phyloP scores from a whole-genome alignment of 306 rosid genomes.

The Acmispon strigosus region DNA sequence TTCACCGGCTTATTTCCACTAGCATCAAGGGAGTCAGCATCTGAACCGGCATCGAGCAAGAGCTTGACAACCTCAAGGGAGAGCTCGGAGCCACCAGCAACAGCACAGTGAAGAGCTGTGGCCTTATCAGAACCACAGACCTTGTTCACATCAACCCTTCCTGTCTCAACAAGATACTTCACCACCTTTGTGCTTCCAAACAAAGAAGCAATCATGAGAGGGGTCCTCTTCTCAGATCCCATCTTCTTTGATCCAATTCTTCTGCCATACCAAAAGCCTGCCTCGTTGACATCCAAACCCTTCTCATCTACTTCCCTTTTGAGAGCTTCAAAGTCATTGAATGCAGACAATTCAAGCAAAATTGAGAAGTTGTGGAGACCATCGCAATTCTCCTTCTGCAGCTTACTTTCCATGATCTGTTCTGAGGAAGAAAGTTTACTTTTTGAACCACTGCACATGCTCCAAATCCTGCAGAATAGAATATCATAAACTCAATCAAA shows the following conservation, averaged over 20 bases:
- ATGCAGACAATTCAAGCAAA: slow-evolving; percentile 82
- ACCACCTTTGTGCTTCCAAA: slow-evolving; percentile 68
- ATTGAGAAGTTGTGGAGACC: slow-evolving; percentile 30
- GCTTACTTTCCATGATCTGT: slow-evolving; percentile 52
- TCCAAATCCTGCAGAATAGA: slow-evolving; percentile 55
- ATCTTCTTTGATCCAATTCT: slow-evolving; percentile 84
- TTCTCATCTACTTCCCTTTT: slow-evolving; percentile 58
- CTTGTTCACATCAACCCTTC: slow-evolving; percentile 65
- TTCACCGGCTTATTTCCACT: slow-evolving; percentile 57
- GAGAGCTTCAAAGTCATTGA: slow-evolving; percentile 67
- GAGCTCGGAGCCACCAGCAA: slow-evolving; percentile 67
- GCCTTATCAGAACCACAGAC: slow-evolving; percentile 70
- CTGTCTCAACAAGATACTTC: slow-evolving; percentile 52
- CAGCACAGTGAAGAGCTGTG: slow-evolving; percentile 93
- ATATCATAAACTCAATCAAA: slow-evolving; percentile 19
- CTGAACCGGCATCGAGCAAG: slow-evolving; percentile 73
- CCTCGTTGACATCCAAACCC: slow-evolving; percentile 55
- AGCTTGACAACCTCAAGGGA: slow-evolving; percentile 65
- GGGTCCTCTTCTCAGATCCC: slow-evolving; percentile 85
- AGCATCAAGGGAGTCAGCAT: slow-evolving; percentile 46
- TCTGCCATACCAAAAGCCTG: slow-evolving; percentile 88
- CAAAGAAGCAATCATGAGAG: slow-evolving; percentile 90
- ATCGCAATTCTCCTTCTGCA: slow-evolving; percentile 43
- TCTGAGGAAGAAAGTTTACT: slow-evolving; percentile 39
- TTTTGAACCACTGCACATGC: slow-evolving; percentile 69